These are phyloP conservation scores for Clitoria ternatea DNA, from an alignment of 306 rosid species.

Conservation along the genomic window DNA sequence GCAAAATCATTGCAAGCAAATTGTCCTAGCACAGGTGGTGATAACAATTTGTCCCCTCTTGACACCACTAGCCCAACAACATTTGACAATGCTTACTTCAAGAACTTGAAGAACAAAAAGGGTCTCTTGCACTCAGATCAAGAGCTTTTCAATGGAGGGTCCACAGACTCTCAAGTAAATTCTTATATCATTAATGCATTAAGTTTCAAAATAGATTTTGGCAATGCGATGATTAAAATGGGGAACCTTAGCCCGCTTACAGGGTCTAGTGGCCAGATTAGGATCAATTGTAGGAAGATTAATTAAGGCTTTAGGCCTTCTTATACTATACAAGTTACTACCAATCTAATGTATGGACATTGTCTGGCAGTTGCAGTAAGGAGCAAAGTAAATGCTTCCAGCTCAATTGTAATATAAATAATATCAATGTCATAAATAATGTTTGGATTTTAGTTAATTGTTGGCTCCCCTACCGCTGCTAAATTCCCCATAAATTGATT, in stretches of 20 bases:
- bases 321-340: no score
- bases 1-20: slow-evolving; percentile 33
- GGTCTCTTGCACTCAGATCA: slow-evolving; percentile 68
- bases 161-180: slow-evolving; percentile 48
- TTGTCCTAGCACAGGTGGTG: slow-evolving; percentile 55
- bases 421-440: not conserved
- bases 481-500: no score
- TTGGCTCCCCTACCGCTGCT: not conserved
- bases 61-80: slow-evolving; percentile 33
- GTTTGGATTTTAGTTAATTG: not conserved
- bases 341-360: not conserved
- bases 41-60: slow-evolving; percentile 41
- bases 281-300: slow-evolving; percentile 43
- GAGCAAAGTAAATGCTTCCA: not conserved
- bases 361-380: not conserved
- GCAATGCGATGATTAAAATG: slow-evolving; percentile 58
- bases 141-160: slow-evolving; percentile 46
- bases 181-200: slow-evolving; percentile 27
- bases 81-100: slow-evolving; percentile 59
- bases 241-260: slow-evolving; percentile 60
- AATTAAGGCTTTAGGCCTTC: slow-evolving; percentile 29
- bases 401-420: not conserved
- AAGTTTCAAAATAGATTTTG: slow-evolving; percentile 47
- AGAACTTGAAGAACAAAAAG: slow-evolving; percentile 38
- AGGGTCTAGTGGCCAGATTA: slow-evolving; percentile 54